Conservation (phyloP, 83 land plant genomes). For the Diphasiastrum complanatum region DNA sequence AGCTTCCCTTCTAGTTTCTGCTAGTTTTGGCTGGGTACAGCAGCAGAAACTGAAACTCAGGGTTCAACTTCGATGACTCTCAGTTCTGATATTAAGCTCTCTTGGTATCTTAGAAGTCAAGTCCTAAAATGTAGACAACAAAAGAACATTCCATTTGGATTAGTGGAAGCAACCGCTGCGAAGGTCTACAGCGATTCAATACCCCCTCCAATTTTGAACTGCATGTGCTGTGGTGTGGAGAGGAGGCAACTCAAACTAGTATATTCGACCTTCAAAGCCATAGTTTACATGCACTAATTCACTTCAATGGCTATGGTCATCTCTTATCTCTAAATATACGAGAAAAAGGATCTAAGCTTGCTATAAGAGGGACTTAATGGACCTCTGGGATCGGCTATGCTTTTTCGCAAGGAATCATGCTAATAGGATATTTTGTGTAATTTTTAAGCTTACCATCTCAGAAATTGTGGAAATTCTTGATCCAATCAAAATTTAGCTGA, state of each 20-base stretch:
- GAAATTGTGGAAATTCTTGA: not conserved
- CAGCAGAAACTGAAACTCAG: too few relatives aligned
- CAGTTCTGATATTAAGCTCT: not conserved
- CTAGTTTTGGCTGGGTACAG: too few relatives aligned
- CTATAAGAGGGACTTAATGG: slow-evolving; percentile 72
- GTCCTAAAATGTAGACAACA: too few relatives aligned
- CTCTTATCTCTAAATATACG: slow-evolving; percentile 67
- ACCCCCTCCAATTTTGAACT: slow-evolving; percentile 9
- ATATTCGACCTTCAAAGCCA: slow-evolving; percentile 49
- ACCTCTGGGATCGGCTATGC: slow-evolving; percentile 89
- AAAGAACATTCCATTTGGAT: slow-evolving; percentile 39
- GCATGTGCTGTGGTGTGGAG: slow-evolving; percentile 28
- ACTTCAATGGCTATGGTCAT: slow-evolving; percentile 90
- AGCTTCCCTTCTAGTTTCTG: too few relatives aligned
- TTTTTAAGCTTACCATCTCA: not conserved
- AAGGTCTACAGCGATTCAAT: slow-evolving; percentile 25
- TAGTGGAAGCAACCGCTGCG: slow-evolving; percentile 12
- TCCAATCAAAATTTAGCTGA: too few relatives aligned
- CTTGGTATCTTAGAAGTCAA: not conserved
- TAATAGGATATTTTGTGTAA: not conserved
- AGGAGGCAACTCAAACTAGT: slow-evolving; percentile 15
- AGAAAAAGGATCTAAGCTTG: slow-evolving; percentile 59
- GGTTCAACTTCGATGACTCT: too few relatives aligned
- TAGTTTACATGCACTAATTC: slow-evolving; percentile 85
- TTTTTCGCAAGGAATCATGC: slow-evolving; percentile 43